These are phyloP conservation scores for Aspergillus sp. DNA, from an alignment of 2,329 filamentous ascomycete genomes.

Conservation along the genomic window DNA sequence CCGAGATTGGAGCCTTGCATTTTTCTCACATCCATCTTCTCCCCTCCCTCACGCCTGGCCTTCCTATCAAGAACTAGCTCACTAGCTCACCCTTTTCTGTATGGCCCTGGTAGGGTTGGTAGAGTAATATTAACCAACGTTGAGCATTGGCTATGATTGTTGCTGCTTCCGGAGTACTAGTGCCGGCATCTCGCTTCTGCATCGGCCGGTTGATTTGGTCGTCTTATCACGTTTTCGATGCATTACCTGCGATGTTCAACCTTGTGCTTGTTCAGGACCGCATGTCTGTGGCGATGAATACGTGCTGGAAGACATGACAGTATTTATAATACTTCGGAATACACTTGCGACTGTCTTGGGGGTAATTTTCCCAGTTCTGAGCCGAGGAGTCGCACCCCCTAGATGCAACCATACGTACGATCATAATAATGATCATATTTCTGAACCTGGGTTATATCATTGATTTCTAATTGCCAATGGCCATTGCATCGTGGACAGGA, in stretches of 20 bases:
- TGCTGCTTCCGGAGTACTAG: background rate
- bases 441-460: background rate
- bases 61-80: conserved; percentile 18
- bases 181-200: background rate
- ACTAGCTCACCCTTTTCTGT: conserved; percentile 12
- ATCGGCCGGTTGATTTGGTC: background rate
- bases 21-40: conserved; percentile 21
- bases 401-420: background rate
- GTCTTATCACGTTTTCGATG: background rate
- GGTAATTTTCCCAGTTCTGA: background rate
- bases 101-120: background rate
- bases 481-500: background rate
- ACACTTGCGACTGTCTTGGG: background rate
- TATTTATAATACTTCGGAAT: background rate
- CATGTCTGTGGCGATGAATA: background rate
- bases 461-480: background rate
- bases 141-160: background rate
- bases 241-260: background rate
- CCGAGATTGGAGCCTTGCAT: conserved; percentile 36
- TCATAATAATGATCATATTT: background rate
- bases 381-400: background rate
- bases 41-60: conserved; percentile 21
- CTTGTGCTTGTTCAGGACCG: background rate
- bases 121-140: background rate
- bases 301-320: background rate